Evolutionary conservation across 2,329 filamentous ascomycete genomes (phyloP), one percentile per base, ranked within the genome.

Genomic region (Aplosporella prunicola): DNA sequence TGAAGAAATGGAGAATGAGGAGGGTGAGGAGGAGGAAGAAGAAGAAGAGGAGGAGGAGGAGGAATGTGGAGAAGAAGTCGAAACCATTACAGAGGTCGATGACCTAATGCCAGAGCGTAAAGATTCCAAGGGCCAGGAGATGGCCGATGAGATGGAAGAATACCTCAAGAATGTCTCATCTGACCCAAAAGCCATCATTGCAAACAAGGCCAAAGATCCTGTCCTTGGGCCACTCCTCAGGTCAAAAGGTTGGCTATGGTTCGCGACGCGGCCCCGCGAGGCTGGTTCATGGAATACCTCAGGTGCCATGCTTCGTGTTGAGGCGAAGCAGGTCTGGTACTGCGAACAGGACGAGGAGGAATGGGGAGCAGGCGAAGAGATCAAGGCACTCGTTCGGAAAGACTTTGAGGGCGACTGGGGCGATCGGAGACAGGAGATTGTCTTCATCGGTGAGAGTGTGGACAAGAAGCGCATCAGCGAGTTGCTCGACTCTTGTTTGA

Each of bases 361-460:
- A 5, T 70, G 68, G 63, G 67, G 63, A 0, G 65, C 67, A 9
- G 66, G 68, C 42, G 50, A 58, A 17, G 67, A 68, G 9, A 69
- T 72, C 2, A 49, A 60, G 16, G 53, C 60, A 27, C 65, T 66
- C 9, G 69, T 74, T 26, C 52, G 59, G 35, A 60, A 68, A 20
- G 69, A 74, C 40, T 71, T 73, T 35, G 53, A 62, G 20, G 62
- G 58, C 2, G 57, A 60, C 7, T 84, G 78, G 77, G 80, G 78
- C 1, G 80, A 85, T 46, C 66, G 80, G 1, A 65, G 80, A 2
- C 80, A 85, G 51, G 80, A 85, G 53, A 53, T 85, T 5, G 80
- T 85, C 3, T 81, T 85, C 43, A 84, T 86, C 40, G 80, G 80
- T 0, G 78, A 83, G 54, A 66, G 67, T 5, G 63, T 85, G 10